Evolutionary conservation across 352 stramenopile genomes (phyloP).

Genomic region (Pythium guiyangense): DNA sequence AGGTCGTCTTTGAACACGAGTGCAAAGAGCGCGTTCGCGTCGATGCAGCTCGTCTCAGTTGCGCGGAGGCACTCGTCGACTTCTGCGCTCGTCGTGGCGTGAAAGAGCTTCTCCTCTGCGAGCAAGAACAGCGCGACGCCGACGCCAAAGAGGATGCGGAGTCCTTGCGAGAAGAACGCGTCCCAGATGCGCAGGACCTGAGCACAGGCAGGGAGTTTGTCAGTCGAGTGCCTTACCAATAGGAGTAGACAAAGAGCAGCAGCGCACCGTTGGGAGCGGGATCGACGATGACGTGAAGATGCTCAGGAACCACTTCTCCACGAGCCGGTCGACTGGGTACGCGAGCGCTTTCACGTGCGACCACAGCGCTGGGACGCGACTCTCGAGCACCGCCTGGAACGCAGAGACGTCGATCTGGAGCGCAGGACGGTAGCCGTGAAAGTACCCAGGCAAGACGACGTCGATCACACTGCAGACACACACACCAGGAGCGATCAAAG

Average conservation of each 20-base stretch:
- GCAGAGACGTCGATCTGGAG: conserved; percentile 64
- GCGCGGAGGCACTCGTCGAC: conserved; percentile 43
- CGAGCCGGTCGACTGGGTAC: conserved; percentile 48
- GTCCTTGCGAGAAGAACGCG: conserved; percentile 65
- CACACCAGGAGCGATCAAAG: not conserved
- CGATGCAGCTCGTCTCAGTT: conserved; percentile 58
- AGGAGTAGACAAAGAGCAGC: not conserved
- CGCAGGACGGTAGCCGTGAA: conserved; percentile 66
- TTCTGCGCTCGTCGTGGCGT: conserved; percentile 45
- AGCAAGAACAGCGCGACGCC: conserved; percentile 64
- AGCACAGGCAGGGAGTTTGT: not conserved
- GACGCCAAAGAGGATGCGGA: conserved; percentile 68
- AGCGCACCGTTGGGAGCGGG: conserved; percentile 58
- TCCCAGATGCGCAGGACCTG: conserved; percentile 78
- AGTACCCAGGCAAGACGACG: conserved; percentile 65
- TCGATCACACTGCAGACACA: conserved; percentile 25
- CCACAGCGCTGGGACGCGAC: conserved; percentile 42
- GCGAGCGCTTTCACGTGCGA: conserved; percentile 44
- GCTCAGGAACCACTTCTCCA: conserved; percentile 74
- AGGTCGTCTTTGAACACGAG: conserved; percentile 77
- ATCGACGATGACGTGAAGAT: conserved; percentile 66
- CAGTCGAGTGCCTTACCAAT: not conserved
- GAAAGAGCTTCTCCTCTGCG: conserved; percentile 62
- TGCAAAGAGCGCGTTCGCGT: conserved; percentile 67
- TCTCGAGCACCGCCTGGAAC: conserved; percentile 50